Base-by-base conservation (phyloP, 306 rosid genomes). In the Ziziphus jujuba region DNA sequence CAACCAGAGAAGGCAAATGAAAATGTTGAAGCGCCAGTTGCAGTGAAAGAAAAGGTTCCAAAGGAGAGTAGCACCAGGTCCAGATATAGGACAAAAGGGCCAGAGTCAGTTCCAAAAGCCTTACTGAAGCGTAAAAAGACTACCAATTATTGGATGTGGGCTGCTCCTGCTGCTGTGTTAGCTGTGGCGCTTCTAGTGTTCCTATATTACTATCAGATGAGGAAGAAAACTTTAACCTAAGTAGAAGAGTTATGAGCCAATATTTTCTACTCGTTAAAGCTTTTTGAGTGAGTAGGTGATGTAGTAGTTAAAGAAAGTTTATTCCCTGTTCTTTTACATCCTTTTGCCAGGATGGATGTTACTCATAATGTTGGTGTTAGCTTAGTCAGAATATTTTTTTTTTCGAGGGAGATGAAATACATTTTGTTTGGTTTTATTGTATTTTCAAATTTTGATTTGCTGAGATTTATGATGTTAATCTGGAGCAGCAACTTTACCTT, bases 81-180 rank as follows among this genome's bases (percentile, higher is more conserved):
- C 59, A 77, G 87, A 73, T 64, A 72, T 64, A 85, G 95, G 49
- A 44, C 83, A 17, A 80, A 84, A 71, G 96, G 85, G 6, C 61
- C 73, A 0, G 90, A 80, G 11, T 56, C 88, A 0, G 50, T 85
- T 65, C 85, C 87, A 1, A 93, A 87, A 76, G 90, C 31, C 31
- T 57, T 90, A 35, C 77, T 87, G 54, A 90, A 85, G 87, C 76
- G 97, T 54, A 90, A 90, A 61, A 93, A 68, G 83, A 65, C 98
- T 0, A 74, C 58, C 38, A 85, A 84, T 58, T 80, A 86, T 77
- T 82, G 80, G 95, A 13, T 80, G 5, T 90, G 97, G 99, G 74
- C 76, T 59, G 92, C 83, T 24, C 83, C 77, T 56, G 96, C 90
- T 62, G 92, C 81, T 25, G 56, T 72, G 78, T 31, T 88, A 12